Base-by-base conservation (phyloP, 1,139 yeast species). In the Groenewaldozyma sp. region DNA sequence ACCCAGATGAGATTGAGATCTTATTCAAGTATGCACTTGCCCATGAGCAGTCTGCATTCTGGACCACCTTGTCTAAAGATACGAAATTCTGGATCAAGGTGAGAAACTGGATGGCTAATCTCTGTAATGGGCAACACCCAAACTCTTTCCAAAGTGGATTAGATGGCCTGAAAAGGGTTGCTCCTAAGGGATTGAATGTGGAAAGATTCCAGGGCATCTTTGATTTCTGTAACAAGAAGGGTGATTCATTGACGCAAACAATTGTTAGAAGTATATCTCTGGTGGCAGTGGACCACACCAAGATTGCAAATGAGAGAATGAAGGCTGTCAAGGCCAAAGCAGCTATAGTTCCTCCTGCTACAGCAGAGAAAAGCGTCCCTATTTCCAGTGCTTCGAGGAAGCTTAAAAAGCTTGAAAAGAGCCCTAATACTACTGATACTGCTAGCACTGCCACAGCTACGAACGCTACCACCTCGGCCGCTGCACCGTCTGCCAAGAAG, bases 41-140 rank as follows among this genome's bases (percentile, higher is more conserved):
- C 20, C 34, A 37, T 16, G 55, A 51, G 5, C 42, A 48, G 3
- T 24, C 36, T n/a, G 41, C 31, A n/a, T 52, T 58, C 37, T 58
- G 58, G 58, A 37, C 37, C 17, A 44, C 44, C 2, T 41, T 52
- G 33, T 40, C 16, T 5, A 36, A 45, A 7, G 36, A 43, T 18
- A 34, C 37, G 18, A 34, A 37, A 13, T 43, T 56, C 24, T 28
- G 54, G 13, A 51, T 53, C 2, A 49, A 63, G n/a, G 39, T 56
- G 33, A 50, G 59, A 21, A 57, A 56, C 44, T 59, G 60, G 61
- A 39, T 59, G 38, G 47, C 49, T 2, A 39, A 39, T 4, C 35
- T 44, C 35, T n/a, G n/a, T n/a, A n/a, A n/a, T n/a, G n/a, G n/a
- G n/a, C n/a, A n/a, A n/a, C n/a, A n/a, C n/a, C n/a, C n/a, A n/a